Conservation (phyloP, 1,284 basidiomycete genomes). For the Ganoderma sinense region DNA sequence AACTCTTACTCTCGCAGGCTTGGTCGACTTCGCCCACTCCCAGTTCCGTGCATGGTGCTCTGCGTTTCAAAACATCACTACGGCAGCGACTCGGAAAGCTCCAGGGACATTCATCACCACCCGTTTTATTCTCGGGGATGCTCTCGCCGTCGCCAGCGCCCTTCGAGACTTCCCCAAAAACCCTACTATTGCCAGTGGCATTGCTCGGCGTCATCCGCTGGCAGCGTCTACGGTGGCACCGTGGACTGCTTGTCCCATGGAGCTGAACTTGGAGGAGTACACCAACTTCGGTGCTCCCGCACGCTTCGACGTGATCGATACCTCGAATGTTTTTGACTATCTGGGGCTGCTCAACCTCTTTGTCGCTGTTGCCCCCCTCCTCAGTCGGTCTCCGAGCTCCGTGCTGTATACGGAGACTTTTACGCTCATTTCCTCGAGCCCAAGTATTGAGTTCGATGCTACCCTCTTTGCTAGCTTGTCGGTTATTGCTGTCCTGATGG, state of each 20-base stretch:
- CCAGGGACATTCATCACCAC: too few species aligned
- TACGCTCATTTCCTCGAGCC: constrained; percentile 37
- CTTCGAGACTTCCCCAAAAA: constrained; percentile 24
- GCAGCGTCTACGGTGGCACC: background rate
- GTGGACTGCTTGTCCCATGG: background rate
- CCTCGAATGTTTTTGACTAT: constrained; percentile 59
- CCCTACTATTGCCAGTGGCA: background rate
- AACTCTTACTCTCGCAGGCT: constrained; percentile 27
- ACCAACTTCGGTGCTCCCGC: constrained; percentile 42
- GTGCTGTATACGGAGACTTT: constrained; percentile 54
- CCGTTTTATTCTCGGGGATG: constrained; percentile 46
- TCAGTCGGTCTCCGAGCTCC: constrained; percentile 39
- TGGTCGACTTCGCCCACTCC: constrained; percentile 38
- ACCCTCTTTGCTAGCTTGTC: constrained; percentile 48
- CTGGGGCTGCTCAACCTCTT: constrained; percentile 60
- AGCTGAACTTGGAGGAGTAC: constrained; percentile 40
- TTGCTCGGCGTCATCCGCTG: too few species aligned
- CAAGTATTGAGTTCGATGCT: constrained; percentile 42
- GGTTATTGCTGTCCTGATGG: constrained; percentile 49
- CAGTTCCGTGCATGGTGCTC: constrained; percentile 48
- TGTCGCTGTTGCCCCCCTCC: constrained; percentile 45
- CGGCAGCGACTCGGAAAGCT: background rate
- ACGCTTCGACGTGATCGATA: constrained; percentile 60
- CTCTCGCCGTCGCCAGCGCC: constrained; percentile 41
- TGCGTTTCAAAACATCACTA: constrained; percentile 36